These are phyloP conservation scores for Eimeria necatrix DNA, from an alignment of 169 alveolate species.

Conservation along the genomic window DNA sequence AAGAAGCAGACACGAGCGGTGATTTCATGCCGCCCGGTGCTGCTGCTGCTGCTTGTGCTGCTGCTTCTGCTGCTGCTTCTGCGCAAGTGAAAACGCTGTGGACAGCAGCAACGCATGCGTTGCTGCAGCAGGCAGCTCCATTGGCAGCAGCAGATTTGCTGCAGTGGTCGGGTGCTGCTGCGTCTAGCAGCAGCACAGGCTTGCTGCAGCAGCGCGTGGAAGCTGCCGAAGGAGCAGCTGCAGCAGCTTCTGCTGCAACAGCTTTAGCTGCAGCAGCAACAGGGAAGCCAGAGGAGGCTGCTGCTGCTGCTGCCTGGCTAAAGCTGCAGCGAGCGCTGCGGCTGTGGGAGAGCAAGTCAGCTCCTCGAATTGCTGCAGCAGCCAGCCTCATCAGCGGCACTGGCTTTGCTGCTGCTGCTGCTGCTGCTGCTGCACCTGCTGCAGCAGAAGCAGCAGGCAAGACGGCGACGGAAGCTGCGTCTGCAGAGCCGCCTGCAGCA, in stretches of 20 bases:
- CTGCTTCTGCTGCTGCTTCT: constrained; percentile 5
- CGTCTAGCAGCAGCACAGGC: constrained; percentile 39
- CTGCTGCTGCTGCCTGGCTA: constrained; percentile 55
- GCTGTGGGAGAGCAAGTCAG: neutral
- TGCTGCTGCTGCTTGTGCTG: constrained; percentile 38
- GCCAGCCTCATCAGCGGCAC: neutral
- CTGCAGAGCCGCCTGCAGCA: no score
- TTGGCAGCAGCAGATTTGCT: neutral
- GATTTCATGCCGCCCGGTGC: neutral
- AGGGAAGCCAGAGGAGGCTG: neutral
- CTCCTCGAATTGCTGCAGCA: constrained; percentile 51
- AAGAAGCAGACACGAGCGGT: neutral
- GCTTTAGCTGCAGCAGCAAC: constrained; percentile 12
- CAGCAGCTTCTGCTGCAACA: neutral
- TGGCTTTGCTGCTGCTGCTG: constrained; percentile 52
- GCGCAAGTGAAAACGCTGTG: neutral
- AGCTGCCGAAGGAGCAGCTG: neutral
- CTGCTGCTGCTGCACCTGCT: neutral
- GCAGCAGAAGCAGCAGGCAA: neutral
- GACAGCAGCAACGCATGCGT: constrained; percentile 33
- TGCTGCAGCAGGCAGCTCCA: constrained; percentile 69
- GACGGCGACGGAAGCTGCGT: neutral
- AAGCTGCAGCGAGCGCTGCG: constrained; percentile 48
- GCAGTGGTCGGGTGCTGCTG: constrained; percentile 39
- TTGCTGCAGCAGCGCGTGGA: constrained; percentile 53